phyloP scores from a whole-genome alignment of 257 asterid genomes.

The Solanum pinnatisectum region DNA sequence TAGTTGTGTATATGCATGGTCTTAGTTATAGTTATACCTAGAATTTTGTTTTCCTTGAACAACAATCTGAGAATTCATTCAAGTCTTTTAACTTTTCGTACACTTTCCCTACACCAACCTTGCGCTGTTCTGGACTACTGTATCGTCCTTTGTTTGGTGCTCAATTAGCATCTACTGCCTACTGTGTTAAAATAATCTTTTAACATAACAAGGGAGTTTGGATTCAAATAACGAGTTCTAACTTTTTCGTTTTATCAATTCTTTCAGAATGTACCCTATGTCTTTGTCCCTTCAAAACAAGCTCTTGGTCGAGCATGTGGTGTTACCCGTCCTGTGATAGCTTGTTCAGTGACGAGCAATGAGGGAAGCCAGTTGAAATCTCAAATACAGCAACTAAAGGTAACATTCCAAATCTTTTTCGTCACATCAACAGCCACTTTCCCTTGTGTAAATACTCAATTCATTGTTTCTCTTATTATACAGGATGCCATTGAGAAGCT shows the following conservation, averaged over 20 bases:
- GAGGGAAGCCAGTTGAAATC: constrained; percentile 87
- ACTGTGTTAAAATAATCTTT: background rate
- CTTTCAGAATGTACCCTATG: constrained; percentile 39
- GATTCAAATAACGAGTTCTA: background rate
- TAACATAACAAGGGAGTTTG: background rate
- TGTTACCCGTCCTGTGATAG: constrained; percentile 85
- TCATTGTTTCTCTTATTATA: background rate
- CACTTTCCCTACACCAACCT: background rate
- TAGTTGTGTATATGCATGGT: background rate
- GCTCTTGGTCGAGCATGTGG: constrained; percentile 95
- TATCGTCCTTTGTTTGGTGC: background rate
- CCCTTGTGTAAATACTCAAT: background rate
- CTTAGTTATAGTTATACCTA: background rate
- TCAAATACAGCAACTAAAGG: constrained; percentile 82
- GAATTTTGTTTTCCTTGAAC: background rate
- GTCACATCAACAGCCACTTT: background rate
- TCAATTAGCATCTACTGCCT: background rate
- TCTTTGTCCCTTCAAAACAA: constrained; percentile 35
- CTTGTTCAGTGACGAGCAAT: constrained; percentile 80
- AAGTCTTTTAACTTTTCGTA: background rate
- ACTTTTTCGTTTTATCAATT: background rate
- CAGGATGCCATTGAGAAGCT: constrained; percentile 38
- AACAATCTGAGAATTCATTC: background rate
- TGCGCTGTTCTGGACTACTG: background rate
- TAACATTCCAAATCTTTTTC: background rate